Evolutionary conservation across 352 stramenopile species (phyloP).

Genomic region (Blastocystis sp.): DNA sequence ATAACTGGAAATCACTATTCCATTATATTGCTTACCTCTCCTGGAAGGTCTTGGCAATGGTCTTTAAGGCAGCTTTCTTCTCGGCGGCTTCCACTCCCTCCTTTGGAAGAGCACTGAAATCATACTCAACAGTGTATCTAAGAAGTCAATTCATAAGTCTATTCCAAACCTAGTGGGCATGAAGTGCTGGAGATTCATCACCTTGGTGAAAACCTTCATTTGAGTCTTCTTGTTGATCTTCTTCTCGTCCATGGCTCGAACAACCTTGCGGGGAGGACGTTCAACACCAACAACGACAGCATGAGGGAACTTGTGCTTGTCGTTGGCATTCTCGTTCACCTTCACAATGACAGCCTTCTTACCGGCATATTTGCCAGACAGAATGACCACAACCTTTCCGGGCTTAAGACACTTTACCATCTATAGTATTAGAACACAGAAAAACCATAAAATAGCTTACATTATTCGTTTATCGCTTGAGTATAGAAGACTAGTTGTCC

Average conservation of each 20-base stretch:
- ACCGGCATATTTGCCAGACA: slow-evolving; percentile 63
- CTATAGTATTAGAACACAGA: not conserved
- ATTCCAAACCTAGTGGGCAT: slow-evolving; percentile 61
- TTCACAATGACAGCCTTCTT: slow-evolving; percentile 65
- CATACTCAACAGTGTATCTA: slow-evolving; percentile 61
- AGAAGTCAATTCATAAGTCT: not conserved
- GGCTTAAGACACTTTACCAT: slow-evolving; percentile 63
- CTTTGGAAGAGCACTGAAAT: slow-evolving; percentile 39
- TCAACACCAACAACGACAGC: slow-evolving; percentile 61
- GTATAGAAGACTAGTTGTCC: slow-evolving; percentile 27
- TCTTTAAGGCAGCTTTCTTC: slow-evolving; percentile 52
- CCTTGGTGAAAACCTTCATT: slow-evolving; percentile 64
- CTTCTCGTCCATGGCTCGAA: slow-evolving; percentile 53
- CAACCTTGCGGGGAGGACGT: slow-evolving; percentile 48
- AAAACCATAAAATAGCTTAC: slow-evolving; percentile 3
- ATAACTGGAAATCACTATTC: slow-evolving; percentile 10
- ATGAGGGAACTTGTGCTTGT: slow-evolving; percentile 61
- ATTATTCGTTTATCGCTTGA: slow-evolving; percentile 22
- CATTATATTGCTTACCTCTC: not conserved
- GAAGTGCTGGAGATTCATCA: slow-evolving; percentile 63
- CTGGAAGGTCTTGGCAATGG: slow-evolving; percentile 53
- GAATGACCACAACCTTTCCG: slow-evolving; percentile 63
- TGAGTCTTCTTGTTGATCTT: slow-evolving; percentile 58
- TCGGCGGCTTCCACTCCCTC: not conserved
- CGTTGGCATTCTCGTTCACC: slow-evolving; percentile 54